These are phyloP conservation scores for Colletotrichum eremochloae DNA, from an alignment of 2,329 filamentous ascomycete genomes.

Conservation along the genomic window DNA sequence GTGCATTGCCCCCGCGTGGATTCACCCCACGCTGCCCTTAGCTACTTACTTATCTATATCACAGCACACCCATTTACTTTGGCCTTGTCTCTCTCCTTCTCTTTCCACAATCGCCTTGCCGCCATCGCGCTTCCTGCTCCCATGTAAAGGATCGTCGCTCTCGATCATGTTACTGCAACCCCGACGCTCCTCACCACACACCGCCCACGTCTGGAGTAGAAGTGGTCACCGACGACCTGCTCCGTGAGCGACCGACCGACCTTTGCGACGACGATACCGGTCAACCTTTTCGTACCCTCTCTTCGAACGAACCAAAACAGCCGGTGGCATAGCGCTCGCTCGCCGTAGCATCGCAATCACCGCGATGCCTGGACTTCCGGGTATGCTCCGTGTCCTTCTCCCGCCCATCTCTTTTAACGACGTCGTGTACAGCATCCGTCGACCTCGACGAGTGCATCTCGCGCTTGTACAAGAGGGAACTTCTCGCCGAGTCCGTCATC, in stretches of 20 bases:
- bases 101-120: background rate
- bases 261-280: constrained; percentile 2
- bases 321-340: constrained; percentile 1
- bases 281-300: background rate
- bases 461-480: constrained; percentile 95
- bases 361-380: constrained; percentile 70
- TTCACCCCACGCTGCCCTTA: background rate
- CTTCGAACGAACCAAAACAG: background rate
- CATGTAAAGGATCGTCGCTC: constrained; percentile 50
- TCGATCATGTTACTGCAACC: constrained; percentile 59
- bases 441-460: constrained; percentile 99
- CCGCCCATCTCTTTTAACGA: constrained; percentile 17
- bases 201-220: constrained; percentile 53
- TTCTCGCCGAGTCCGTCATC: constrained; percentile 96
- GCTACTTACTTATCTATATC: background rate
- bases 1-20: constrained; percentile 6
- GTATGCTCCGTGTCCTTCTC: constrained; percentile 51
- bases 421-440: constrained; percentile 78
- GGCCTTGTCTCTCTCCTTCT: background rate
- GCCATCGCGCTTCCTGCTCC: constrained; percentile 22
- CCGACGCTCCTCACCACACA: constrained; percentile 52
- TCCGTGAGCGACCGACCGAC: constrained; percentile 38
- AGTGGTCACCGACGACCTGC: constrained; percentile 48
- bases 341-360: constrained; percentile 23
- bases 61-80: background rate